Percentiles rank a stretch among this genome's conserved stretches.
Conservation (phyloP, 192 early-diverging fungal genomes). For the Coemansia sp. region DNA sequence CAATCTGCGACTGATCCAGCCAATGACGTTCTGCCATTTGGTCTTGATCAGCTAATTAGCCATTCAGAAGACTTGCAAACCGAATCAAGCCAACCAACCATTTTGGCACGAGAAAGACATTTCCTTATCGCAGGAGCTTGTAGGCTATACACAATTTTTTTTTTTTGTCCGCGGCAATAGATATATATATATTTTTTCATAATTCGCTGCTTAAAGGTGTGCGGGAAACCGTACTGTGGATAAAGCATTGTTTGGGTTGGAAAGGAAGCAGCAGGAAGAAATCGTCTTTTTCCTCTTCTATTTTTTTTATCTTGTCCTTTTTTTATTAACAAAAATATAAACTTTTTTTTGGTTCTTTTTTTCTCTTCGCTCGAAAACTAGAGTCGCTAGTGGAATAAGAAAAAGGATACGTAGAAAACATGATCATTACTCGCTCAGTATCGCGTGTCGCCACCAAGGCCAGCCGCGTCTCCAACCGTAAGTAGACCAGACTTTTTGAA, state of each 20-base stretch:
- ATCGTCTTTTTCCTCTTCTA: not conserved
- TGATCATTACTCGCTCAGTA: constrained; percentile 47
- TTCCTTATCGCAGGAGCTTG: too few species aligned
- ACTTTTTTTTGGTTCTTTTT: not conserved
- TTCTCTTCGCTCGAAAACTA: constrained; percentile 8
- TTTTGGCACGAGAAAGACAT: too few species aligned
- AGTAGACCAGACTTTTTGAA: constrained; percentile 11
- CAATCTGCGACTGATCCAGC: not conserved
- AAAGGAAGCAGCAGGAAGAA: not conserved
- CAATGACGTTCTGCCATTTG: not conserved
- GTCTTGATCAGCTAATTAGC: not conserved
- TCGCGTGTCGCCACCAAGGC: constrained; percentile 47
- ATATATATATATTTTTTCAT: too few species aligned
- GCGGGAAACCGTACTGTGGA: not conserved
- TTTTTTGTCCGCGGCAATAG: too few species aligned
- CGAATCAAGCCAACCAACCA: not conserved
- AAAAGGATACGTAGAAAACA: constrained; percentile 17
- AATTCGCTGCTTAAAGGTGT: too few species aligned
- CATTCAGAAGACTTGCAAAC: not conserved
- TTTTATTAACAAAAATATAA: constrained; percentile 1
- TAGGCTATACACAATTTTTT: too few species aligned
- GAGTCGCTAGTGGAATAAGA: not conserved
- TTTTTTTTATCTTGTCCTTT: constrained; percentile 4
- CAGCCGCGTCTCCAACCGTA: constrained; percentile 42
- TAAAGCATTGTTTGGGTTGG: not conserved